Conservation (phyloP, 352 stramenopile species). For the Phytophthora litchii region DNA sequence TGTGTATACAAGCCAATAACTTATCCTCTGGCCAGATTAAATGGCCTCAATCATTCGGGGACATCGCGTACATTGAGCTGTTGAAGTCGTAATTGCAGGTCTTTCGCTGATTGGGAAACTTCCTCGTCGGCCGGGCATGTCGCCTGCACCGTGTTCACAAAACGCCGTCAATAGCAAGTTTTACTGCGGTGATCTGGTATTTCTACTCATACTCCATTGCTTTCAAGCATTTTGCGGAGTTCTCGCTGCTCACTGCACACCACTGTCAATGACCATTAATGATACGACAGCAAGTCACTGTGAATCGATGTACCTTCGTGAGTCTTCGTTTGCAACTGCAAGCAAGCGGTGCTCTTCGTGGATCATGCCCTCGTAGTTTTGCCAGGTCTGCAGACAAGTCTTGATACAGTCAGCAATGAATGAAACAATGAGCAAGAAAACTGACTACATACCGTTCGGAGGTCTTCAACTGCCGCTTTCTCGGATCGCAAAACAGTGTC, state of each 20-base stretch:
- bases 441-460: constrained; percentile 24
- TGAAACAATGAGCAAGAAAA: neutral
- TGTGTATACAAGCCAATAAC: neutral
- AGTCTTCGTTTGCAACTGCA: constrained; percentile 31
- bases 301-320: constrained; percentile 23
- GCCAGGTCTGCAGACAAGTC: constrained; percentile 17
- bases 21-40: too few relatives aligned
- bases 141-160: constrained; percentile 16
- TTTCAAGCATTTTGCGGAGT: constrained; percentile 29
- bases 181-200: neutral
- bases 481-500: constrained; percentile 11
- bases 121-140: constrained; percentile 42
- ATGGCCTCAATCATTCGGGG: too few relatives aligned
- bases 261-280: neutral
- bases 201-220: constrained; percentile 27
- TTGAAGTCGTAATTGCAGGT: constrained; percentile 33
- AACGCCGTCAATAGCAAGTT: constrained; percentile 3
- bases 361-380: constrained; percentile 33
- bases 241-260: constrained; percentile 32
- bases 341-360: constrained; percentile 41
- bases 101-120: constrained; percentile 21
- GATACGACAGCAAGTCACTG: neutral
- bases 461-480: constrained; percentile 25
- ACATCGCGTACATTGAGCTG: constrained; percentile 30
- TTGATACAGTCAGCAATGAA: neutral